Base-by-base conservation (phyloP, 208 protist genomes). In the Acanthamoeba triangularis region DNA sequence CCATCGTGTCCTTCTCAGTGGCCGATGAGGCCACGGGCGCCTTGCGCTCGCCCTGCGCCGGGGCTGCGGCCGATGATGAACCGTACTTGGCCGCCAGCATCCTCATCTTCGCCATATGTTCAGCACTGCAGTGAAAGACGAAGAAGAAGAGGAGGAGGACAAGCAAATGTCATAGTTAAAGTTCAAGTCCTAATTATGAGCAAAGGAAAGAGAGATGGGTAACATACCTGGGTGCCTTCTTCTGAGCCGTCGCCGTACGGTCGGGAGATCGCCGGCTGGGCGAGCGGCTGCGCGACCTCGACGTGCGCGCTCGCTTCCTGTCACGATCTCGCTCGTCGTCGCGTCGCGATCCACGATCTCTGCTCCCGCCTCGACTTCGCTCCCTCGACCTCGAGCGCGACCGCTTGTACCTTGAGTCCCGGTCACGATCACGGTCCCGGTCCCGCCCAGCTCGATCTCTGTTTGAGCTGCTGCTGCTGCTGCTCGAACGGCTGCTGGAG, bases 221-320 rank as follows among this genome's bases (percentile, higher is more conserved):
- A 54, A 54, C 25, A 28, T 90, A 92, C 61, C 52, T 94, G 65
- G 90, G 85, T 18, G 85, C 33, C 56, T 65, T 92, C 61, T 92
- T 92, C 85, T 92, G 85, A 5, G 20, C 85, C 28, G 37, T 41
- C 3, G 52, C 61, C 30, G 18, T 54, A 23, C 47, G 47, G 18
- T 87, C 33, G 37, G 20, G 28, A 47, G 78, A 47, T 47, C 78
- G 18, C 33, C 28, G 7, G 28, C 78, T 28, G 25, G 44, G 49
- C 35, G 49, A 30, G 6, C 28, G 25, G 25, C 37, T 59, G 28
- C 16, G 44, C 56, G 52, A 92, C 52, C 61, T 16, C 33, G 61
- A 92, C 8, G 85, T 92, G n/a, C 85, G 85, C 8, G 54, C 85
- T 33, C 85, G 59, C 69, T 94, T 63, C 37, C 82, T 90, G 82